Conservation (phyloP, 2,329 filamentous ascomycete species). For the Penicillium sp. region DNA sequence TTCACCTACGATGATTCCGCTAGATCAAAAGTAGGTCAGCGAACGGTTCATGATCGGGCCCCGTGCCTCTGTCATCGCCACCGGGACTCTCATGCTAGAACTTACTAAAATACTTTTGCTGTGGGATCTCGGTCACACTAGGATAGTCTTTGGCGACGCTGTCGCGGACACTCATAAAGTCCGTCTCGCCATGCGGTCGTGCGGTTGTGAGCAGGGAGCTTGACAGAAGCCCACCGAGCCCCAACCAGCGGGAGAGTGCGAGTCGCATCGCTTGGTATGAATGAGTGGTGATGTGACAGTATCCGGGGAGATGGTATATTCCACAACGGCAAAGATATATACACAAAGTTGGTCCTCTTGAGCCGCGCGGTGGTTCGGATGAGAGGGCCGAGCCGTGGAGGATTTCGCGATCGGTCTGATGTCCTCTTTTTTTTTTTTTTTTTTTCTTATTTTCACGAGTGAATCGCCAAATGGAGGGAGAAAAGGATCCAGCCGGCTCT, state of each 20-base stretch:
- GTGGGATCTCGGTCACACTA: constrained; percentile 34
- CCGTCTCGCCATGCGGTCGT: constrained; percentile 18
- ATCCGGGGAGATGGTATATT: too few species aligned
- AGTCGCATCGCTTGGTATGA: constrained; percentile 18
- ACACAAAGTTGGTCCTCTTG: too few species aligned
- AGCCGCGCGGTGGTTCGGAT: too few species aligned
- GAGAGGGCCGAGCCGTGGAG: too few species aligned
- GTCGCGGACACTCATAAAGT: constrained; percentile 42
- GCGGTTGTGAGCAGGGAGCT: constrained; percentile 7
- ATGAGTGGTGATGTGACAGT: too few species aligned
- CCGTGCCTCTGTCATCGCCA: too few species aligned
- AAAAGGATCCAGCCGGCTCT: too few species aligned
- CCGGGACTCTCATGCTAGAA: constrained; percentile 3
- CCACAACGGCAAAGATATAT: too few species aligned
- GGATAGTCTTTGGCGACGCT: constrained; percentile 37
- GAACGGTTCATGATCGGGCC: background rate
- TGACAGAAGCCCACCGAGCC: constrained; percentile 17
- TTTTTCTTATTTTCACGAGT: too few species aligned
- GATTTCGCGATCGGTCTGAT: too few species aligned
- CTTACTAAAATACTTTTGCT: constrained; percentile 48
- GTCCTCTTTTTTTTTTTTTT: too few species aligned
- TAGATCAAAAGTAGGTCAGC: constrained; percentile 13
- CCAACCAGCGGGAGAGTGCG: constrained; percentile 9
- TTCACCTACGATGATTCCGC: constrained; percentile 42
- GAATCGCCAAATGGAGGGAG: too few species aligned